Evolutionary conservation across 139 green algal genomes (phyloP).

Genomic region (Tetraselmis striata): DNA sequence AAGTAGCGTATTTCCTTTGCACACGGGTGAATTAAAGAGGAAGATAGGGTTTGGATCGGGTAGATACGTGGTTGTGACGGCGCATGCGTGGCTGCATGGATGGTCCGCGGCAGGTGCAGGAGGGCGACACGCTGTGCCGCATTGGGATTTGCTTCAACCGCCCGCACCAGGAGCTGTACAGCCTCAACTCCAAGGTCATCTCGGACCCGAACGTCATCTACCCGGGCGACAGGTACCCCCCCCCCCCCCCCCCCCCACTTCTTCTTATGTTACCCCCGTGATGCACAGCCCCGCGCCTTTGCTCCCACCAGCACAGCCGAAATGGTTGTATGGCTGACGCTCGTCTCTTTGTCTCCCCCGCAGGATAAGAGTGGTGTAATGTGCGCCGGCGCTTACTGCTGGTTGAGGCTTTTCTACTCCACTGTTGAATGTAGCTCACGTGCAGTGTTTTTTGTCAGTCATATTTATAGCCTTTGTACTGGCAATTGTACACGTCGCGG

Average conservation of each 20-base stretch:
- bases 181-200: constrained; percentile 8
- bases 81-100: neutral
- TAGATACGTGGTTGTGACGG: neutral
- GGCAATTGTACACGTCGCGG: no score
- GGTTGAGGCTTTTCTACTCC: no score
- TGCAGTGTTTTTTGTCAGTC: no score
- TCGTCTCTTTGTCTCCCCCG: neutral
- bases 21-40: no score
- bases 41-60: neutral
- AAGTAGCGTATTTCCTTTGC: neutral
- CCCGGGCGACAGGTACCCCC: constrained; percentile 9
- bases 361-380: neutral
- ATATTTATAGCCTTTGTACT: no score
- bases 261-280: neutral
- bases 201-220: constrained; percentile 12
- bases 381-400: no score
- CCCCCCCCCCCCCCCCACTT: neutral
- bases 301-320: neutral
- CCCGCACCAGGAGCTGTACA: constrained; percentile 3
- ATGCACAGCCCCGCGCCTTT: neutral
- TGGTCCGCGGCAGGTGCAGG: constrained; percentile 3
- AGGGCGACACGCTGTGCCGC: constrained; percentile 12
- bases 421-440: no score
- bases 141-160: constrained; percentile 19
- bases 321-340: neutral